Base-by-base conservation (phyloP, 2,329 filamentous ascomycete species). In the Pyricularia grisea region DNA sequence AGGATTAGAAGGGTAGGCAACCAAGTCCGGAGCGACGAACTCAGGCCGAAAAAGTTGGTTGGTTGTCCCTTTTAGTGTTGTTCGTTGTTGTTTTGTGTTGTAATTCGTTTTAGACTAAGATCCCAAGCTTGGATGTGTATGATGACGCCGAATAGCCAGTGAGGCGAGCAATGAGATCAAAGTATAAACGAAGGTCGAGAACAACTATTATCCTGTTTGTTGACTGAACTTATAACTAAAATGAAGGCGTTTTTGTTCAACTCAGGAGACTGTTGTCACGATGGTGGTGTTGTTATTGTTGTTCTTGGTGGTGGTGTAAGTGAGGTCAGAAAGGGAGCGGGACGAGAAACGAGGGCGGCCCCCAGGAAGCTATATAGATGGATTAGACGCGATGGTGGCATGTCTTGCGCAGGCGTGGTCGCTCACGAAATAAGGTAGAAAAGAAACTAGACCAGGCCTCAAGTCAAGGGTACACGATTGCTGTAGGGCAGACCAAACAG, bases 311-410 rank as follows among this genome's bases (percentile, higher is more conserved):
- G 25, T 61, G n/a, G 58, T 61, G 58, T 27, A 61, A 61, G 58
- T 61, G 58, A 61, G 10, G 58, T 14, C 25, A 28, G 58, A 28
- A 17, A 61, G n/a, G 25, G n/a, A 28, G 58, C 25, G 58, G 58
- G n/a, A 25, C 58, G 58, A 61, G 25, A 61, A 61, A 61, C n/a
- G 58, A 61, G 58, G 58, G 58, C 58, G 58, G 58, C 58, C 58
- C 58, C 58, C 58, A 61, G 58, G 58, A 61, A 61, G 58, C 58
- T 61, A 61, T 61, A 61, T 61, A 61, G 58, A 61, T 61, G 58
- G 58, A 61, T 61, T 61, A 61, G 58, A 61, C 58, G 58, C 58
- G 58, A 61, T 61, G 58, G 58, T 61, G 58, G 58, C 58, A 61
- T 61, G 58, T 61, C 58, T 61, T n/a, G 58, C 58, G 23, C 58